phyloP scores from a whole-genome alignment of 2,329 filamentous ascomycete genomes.

The Zymoseptoria tritici region DNA sequence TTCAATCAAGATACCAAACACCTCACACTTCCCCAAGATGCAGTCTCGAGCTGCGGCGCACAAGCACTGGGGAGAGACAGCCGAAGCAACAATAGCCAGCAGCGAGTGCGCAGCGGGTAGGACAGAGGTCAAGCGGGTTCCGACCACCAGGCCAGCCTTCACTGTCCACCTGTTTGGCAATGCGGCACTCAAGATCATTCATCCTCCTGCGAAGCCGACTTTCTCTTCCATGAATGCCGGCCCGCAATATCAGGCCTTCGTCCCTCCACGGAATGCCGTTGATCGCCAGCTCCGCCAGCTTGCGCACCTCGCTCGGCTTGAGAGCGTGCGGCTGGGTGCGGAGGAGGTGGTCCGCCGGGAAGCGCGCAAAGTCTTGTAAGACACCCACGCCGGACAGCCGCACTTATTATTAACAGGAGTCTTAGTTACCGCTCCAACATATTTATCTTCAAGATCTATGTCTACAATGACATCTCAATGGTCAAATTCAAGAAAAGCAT shows the following conservation, averaged over 20 bases:
- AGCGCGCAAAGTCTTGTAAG: too few relatives aligned
- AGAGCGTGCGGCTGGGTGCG: conserved; percentile 25
- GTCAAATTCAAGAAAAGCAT: too few relatives aligned
- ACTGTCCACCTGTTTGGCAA: conserved; percentile 26
- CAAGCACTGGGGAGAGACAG: too few relatives aligned
- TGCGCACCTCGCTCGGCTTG: conserved; percentile 24
- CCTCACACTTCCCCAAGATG: too few relatives aligned
- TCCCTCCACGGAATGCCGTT: conserved; percentile 34
- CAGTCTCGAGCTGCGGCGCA: too few relatives aligned
- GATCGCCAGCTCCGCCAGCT: conserved; percentile 32
- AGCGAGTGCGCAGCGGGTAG: conserved; percentile 3
- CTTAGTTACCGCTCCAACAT: too few relatives aligned
- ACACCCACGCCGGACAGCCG: too few relatives aligned
- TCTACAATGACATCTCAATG: too few relatives aligned
- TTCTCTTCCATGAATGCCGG: conserved; percentile 42
- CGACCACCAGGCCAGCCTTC: conserved; percentile 20
- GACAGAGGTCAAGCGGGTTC: conserved; percentile 7
- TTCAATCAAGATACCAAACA: too few relatives aligned
- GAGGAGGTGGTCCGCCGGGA: conserved; percentile 16
- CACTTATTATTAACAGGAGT: too few relatives aligned
- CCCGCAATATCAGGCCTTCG: conserved; percentile 12
- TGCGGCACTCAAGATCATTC: conserved; percentile 37
- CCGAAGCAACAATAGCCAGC: conserved; percentile 3
- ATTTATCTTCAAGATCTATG: too few relatives aligned
- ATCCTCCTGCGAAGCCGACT: conserved; percentile 44